Percentiles rank a stretch among this genome's conserved stretches.
phyloP scores from a whole-genome alignment of 495 filamentous ascomycete genomes.

The Penicillium cosmopolitanum region DNA sequence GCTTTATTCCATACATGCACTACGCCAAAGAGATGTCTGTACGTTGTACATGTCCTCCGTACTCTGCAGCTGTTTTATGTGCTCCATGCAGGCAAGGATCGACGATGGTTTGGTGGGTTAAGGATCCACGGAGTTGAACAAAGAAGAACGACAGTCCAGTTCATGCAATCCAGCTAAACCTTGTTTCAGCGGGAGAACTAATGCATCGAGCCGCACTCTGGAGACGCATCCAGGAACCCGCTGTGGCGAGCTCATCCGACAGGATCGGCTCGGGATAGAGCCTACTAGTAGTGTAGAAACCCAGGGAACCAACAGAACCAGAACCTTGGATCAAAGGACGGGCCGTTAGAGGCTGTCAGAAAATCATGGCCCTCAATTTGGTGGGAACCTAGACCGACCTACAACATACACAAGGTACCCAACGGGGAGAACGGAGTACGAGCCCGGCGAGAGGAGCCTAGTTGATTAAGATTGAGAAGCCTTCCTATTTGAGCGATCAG shows the following conservation, averaged over 20 bases:
- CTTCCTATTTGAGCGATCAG: slow-evolving; percentile 3
- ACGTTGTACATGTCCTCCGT: not conserved
- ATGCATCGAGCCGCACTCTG: slow-evolving; percentile 41
- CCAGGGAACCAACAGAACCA: slow-evolving; percentile 13
- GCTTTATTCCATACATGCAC: no score
- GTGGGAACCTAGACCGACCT: not conserved
- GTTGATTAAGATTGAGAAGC: slow-evolving; percentile 17
- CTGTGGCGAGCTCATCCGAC: slow-evolving; percentile 22
- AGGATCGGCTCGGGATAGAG: slow-evolving; percentile 8
- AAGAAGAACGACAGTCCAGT: slow-evolving; percentile 15
- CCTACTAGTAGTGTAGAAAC: not conserved
- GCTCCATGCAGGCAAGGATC: not conserved
- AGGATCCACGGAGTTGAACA: not conserved
- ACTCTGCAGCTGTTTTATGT: not conserved
- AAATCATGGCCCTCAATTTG: slow-evolving; percentile 7
- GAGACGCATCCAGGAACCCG: slow-evolving; percentile 30
- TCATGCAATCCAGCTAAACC: slow-evolving; percentile 35
- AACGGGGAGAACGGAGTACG: slow-evolving; percentile 21
- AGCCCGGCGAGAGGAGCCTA: not conserved
- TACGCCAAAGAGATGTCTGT: not conserved
- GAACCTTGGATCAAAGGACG: slow-evolving; percentile 18
- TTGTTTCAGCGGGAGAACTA: slow-evolving; percentile 31
- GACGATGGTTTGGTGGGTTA: not conserved
- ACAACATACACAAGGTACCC: not conserved
- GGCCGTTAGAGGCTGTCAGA: slow-evolving; percentile 15